Evolutionary conservation across 1,284 basidiomycete genomes (phyloP), one percentile per base, ranked within the genome.

Genomic region (Inonotus hispidus): DNA sequence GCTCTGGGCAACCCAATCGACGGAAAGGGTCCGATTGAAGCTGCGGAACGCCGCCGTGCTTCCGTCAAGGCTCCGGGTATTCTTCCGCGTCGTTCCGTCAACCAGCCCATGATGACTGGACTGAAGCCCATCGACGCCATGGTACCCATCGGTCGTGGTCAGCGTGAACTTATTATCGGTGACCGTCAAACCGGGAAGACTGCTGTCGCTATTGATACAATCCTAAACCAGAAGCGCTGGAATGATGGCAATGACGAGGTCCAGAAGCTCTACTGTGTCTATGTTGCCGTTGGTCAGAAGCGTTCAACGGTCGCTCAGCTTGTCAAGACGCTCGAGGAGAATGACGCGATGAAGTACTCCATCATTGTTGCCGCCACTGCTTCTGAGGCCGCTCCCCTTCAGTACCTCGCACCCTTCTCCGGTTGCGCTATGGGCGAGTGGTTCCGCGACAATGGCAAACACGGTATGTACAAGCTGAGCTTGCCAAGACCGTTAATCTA

Each of bases 61-160:
- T 94, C 95, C 70, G 81, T 97, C 78, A 99, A 99, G 85, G 96
- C 96, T 59, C 96, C 96, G 69, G 96, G 96, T 83, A 98, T 99
- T 75, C 83, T 99, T 60, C 96, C 96, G 71, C 94, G 95, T 85
- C 93, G 93, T 75, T 98, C 96, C 74, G 96, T 99, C 82, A 95
- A 96, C 87, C 92, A 99, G 85, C 95, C 96, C 72, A 99, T 99
- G 96, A 94, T 97, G 90, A 99, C 96, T 68, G 96, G 96, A 84
- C 88, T 99, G 75, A 99, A 99, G 85, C 94, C 96, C 74, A 97
- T 99, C 78, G 96, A 99, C 78, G 95, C 96, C 77, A 97, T 98
- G 93, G 96, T 99, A 70, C 96, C 96, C 73, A 98, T 99, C 75
- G 96, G 96, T 75, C 96, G 96, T 90, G 96, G 96, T 69, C 96